Percentiles rank a stretch among this genome's conserved stretches.
Evolutionary conservation across 495 filamentous ascomycete species (phyloP).

Genomic region (Neurospora hispaniola): DNA sequence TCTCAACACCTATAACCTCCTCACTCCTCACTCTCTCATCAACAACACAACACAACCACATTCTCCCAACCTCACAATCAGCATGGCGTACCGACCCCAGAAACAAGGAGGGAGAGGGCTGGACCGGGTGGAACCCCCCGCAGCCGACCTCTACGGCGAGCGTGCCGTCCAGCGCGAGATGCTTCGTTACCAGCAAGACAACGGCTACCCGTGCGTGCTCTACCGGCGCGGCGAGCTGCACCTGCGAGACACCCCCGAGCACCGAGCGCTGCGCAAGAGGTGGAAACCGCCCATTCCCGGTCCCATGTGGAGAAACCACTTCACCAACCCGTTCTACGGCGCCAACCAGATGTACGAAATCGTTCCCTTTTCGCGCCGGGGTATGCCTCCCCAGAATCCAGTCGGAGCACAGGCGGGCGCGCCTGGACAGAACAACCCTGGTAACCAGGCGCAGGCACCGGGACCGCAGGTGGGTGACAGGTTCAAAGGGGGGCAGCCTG

Average conservation of each 20-base stretch:
- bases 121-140: background rate
- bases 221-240: background rate
- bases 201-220: background rate
- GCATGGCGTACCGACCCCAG: background rate
- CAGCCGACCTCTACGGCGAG: background rate
- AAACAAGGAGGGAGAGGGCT: background rate
- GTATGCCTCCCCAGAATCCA: background rate
- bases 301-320: background rate
- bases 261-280: background rate
- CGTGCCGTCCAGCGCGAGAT: background rate
- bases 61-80: background rate
- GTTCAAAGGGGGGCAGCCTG: background rate
- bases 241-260: background rate
- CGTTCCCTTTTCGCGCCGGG: background rate
- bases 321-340: background rate
- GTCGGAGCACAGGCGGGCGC: background rate
- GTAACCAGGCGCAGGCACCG: background rate
- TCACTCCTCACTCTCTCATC: background rate
- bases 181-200: background rate
- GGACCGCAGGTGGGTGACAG: background rate
- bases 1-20: background rate
- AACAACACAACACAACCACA: background rate
- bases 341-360: background rate
- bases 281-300: background rate
- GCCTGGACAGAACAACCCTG: background rate